Conservation (phyloP, 2,329 filamentous ascomycete species). For the Fusarium penzigii region DNA sequence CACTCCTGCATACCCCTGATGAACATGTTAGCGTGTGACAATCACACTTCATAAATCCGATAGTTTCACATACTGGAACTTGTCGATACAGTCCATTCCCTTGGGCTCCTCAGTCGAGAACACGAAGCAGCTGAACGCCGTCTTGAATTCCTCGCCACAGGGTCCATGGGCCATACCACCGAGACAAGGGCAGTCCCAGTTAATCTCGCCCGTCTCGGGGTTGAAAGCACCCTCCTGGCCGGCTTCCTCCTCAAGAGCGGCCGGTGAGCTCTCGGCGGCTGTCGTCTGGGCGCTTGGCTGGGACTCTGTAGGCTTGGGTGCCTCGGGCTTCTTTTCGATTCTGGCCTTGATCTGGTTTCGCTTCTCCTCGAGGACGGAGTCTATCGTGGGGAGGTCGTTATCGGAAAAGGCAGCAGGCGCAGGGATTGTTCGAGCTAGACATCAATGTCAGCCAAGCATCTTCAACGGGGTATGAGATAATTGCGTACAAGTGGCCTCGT, state of each 20-base stretch:
- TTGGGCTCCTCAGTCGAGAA: constrained; percentile 93
- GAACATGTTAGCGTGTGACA: constrained; percentile 26
- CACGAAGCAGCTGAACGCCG: constrained; percentile 98
- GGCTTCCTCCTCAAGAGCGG: constrained; percentile 75
- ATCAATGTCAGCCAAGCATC: constrained; percentile 9
- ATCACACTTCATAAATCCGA: background rate
- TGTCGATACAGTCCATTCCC: constrained; percentile 96
- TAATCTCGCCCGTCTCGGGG: constrained; percentile 98
- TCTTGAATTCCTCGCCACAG: constrained; percentile 93
- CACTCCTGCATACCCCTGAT: constrained; percentile 92
- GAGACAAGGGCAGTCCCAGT: constrained; percentile 98
- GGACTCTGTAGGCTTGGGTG: constrained; percentile 23
- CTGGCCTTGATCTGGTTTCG: constrained; percentile 47
- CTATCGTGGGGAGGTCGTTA: constrained; percentile 62
- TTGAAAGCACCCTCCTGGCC: constrained; percentile 92
- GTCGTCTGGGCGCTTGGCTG: constrained; percentile 29
- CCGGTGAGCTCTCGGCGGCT: constrained; percentile 41
- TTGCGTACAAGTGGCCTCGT: constrained; percentile 72
- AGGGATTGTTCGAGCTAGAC: constrained; percentile 32
- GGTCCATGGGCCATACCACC: constrained; percentile 97
- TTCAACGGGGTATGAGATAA: background rate
- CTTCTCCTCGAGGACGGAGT: constrained; percentile 67
- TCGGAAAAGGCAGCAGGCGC: constrained; percentile 57
- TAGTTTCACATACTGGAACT: constrained; percentile 76
- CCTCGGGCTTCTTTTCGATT: constrained; percentile 26